Conservation (phyloP, 2,329 filamentous ascomycete genomes). For the Pseudogymnoascus sp. region DNA sequence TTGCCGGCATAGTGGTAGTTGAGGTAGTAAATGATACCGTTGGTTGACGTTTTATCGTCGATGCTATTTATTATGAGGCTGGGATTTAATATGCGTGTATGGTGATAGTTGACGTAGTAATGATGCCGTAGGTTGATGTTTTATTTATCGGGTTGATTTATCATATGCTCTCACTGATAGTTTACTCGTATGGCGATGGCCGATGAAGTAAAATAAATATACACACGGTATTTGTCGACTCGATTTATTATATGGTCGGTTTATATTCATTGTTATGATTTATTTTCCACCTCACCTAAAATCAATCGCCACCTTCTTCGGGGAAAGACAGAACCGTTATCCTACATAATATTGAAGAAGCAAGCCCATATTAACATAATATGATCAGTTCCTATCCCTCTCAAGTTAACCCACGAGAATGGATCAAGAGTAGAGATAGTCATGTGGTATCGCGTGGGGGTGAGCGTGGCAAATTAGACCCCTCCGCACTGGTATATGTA, state of each 20-base stretch:
- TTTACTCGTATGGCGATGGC: too few species aligned
- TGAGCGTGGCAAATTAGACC: neutral
- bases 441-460: too few species aligned
- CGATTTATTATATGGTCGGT: too few species aligned
- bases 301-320: neutral
- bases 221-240: too few species aligned
- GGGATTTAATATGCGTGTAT: neutral
- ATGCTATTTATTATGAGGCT: neutral
- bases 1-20: neutral
- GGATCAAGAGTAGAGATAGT: neutral
- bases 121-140: neutral
- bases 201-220: too few species aligned
- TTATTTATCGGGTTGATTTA: neutral
- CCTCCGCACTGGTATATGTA: neutral
- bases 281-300: neutral
- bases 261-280: too few species aligned
- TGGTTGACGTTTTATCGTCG: slow-evolving; percentile 1
- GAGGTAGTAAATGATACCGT: slow-evolving; percentile 3
- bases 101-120: neutral
- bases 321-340: neutral
- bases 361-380: neutral
- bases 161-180: too few species aligned
- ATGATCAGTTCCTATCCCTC: neutral
- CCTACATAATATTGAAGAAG: neutral
- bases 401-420: neutral